Conservation (phyloP, 2,329 filamentous ascomycete species). For the Ploettnerulaceae sp. region DNA sequence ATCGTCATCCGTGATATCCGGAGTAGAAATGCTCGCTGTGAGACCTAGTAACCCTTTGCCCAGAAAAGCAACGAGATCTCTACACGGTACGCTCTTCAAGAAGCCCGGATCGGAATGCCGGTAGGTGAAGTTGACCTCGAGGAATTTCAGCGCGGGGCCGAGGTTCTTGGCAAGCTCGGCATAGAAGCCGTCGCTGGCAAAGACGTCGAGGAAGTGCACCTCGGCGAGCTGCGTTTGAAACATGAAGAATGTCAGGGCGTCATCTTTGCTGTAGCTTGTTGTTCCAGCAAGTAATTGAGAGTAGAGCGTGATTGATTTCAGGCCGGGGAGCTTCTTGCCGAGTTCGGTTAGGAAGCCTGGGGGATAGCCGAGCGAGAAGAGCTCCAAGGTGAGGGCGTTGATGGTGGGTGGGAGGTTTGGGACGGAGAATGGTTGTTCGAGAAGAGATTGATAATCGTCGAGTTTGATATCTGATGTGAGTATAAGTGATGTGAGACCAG, state of each 20-base stretch:
- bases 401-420: conserved; percentile 38
- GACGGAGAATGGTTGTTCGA: conserved; percentile 34
- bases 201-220: conserved; percentile 45
- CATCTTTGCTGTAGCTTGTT: conserved; percentile 35
- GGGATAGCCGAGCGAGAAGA: conserved; percentile 45
- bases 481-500: conserved; percentile 39
- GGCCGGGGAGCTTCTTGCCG: conserved; percentile 37
- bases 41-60: conserved; percentile 16
- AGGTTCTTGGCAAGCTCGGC: conserved; percentile 23
- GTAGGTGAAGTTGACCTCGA: conserved; percentile 39
- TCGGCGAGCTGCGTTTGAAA: conserved; percentile 35
- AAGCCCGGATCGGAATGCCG: conserved; percentile 35
- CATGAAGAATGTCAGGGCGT: conserved; percentile 38
- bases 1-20: conserved; percentile 23
- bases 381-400: conserved; percentile 42
- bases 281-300: conserved; percentile 43
- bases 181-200: conserved; percentile 40
- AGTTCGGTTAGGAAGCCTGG: conserved; percentile 40
- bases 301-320: conserved; percentile 42
- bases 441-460: conserved; percentile 40
- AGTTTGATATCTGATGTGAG: conserved; percentile 46
- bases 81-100: conserved; percentile 12
- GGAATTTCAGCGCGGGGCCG: conserved; percentile 32
- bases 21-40: conserved; percentile 17
- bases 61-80: conserved; percentile 19